Conservation (phyloP, 1,284 basidiomycete species). For the Boletellus deceptivus region DNA sequence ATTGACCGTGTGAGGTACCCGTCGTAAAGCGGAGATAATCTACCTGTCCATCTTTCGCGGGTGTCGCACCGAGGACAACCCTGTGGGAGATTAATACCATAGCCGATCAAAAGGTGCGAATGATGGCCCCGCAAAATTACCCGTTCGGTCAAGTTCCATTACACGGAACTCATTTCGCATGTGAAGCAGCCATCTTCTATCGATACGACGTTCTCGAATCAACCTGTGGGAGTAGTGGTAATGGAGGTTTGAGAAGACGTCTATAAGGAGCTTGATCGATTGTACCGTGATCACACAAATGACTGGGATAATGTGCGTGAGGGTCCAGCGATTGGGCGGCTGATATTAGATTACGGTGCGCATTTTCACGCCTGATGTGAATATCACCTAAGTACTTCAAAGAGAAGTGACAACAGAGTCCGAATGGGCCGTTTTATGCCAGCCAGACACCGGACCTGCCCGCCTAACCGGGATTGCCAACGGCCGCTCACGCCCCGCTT, state of each 20-base stretch:
- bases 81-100: not conserved
- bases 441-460: not conserved
- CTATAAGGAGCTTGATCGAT: constrained; percentile 15
- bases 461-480: no score
- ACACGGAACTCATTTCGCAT: constrained; percentile 6
- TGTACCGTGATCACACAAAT: constrained; percentile 6
- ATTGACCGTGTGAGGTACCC: not conserved
- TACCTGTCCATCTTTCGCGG: constrained; percentile 17
- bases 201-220: not conserved
- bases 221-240: not conserved
- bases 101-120: constrained; percentile 10
- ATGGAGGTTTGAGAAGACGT: not conserved
- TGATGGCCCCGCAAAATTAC: constrained; percentile 15
- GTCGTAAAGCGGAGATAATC: constrained; percentile 23
- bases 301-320: not conserved
- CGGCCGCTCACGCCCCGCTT: not conserved
- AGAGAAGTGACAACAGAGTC: not conserved
- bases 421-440: not conserved
- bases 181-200: not conserved
- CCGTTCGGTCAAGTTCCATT: constrained; percentile 25
- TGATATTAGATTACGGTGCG: not conserved
- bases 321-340: not conserved
- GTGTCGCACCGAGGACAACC: not conserved
- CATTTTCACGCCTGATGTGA: constrained; percentile 1
- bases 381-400: not conserved